Conservation (phyloP, 164 flowering plant genomes). For the Vitis cinerea region DNA sequence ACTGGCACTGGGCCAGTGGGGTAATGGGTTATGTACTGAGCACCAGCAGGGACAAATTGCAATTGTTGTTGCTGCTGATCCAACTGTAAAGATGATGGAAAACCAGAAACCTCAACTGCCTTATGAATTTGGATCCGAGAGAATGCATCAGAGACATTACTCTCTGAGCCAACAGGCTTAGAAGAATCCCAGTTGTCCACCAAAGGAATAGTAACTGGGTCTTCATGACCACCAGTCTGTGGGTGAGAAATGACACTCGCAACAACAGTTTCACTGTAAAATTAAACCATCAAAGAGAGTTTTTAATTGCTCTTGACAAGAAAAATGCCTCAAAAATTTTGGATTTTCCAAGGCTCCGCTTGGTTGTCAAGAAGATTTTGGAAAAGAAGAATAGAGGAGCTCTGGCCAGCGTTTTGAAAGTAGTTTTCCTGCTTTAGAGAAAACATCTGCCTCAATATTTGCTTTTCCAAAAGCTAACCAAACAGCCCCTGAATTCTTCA, state of each 20-base stretch:
- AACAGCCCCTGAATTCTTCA: no score
- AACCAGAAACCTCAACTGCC: conserved; percentile 25
- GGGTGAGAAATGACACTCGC: conserved; percentile 14
- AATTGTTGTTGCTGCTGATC: conserved; percentile 23
- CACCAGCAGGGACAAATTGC: conserved; percentile 25
- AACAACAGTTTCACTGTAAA: conserved; percentile 30
- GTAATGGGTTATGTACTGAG: conserved; percentile 31
- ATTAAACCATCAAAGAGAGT: neutral
- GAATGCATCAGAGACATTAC: conserved; percentile 9
- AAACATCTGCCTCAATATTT: no score
- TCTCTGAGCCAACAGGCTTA: conserved; percentile 21
- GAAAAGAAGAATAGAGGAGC: neutral
- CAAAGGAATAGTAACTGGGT: conserved; percentile 17
- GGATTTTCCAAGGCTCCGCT: neutral
- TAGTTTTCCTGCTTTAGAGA: no score
- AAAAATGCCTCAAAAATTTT: neutral
- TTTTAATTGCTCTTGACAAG: no score
- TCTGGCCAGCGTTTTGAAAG: no score
- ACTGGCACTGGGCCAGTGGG: conserved; percentile 13
- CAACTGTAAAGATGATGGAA: conserved; percentile 14
- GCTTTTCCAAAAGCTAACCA: no score
- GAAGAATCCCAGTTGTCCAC: conserved; percentile 8
- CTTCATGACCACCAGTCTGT: conserved; percentile 23
- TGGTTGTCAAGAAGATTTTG: neutral
- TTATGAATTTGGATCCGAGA: conserved; percentile 9